Base-by-base conservation (phyloP, 164 flowering plant genomes). In the Vitis cinerea region DNA sequence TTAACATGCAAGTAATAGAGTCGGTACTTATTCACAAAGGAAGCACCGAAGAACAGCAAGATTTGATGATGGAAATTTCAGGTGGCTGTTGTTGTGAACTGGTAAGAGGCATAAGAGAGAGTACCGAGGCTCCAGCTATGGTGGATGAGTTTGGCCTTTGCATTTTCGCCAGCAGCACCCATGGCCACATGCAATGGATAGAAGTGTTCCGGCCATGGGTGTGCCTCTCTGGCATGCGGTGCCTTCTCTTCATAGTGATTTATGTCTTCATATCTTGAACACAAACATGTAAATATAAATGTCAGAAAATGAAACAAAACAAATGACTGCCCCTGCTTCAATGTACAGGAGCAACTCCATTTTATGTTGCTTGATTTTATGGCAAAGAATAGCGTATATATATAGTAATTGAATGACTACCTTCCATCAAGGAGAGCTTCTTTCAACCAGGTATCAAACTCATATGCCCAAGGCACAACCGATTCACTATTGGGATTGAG, bases 151-250 rank as follows among this genome's bases (percentile, higher is more conserved):
- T 90, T 82, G 0, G 90, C 96, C 65, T 84, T 85, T 1, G 94
- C 57, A 54, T 78, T 59, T 50, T 63, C 82, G 29, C 88, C 92
- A 3, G 92, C 86, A 19, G 94, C 97, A 0, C 94, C 96, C 59
- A 88, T 75, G 6, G 95, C 97, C 0, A 92, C 92, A 63, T 90
- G 93, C 73, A 92, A 71, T 8, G 97, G 95, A 63, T 87, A 90
- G 31, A 91, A 87, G 73, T 91, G 94, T 9, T 89, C 97, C 1
- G 94, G 93, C 83, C 78, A 50, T 9, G 97, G 97, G 50, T 91
- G 97, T 11, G 90, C 90, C 74, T 14, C 75, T 75, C 77, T 89
- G 0, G 85, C 90, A 68, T 68, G 16, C 0, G 94, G 94, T 9
- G 97, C 93, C 71, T 84, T 89, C 74, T 72, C 66, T 50, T 68